Base-by-base conservation (phyloP, 1,139 yeast species). In the Magnusiomyces tetraspermus region DNA sequence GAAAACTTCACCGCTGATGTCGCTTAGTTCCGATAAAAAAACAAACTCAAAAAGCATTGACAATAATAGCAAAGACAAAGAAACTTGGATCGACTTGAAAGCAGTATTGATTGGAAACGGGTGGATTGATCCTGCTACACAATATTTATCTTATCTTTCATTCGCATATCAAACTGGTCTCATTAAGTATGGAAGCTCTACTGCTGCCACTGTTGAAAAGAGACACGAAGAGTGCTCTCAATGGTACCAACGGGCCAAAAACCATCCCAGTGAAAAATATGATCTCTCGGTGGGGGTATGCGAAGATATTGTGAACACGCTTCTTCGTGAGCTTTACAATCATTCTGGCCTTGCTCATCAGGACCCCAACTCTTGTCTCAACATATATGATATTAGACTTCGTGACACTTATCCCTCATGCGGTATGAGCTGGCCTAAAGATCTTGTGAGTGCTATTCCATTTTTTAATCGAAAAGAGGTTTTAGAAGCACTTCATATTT, bases 341-440 rank as follows among this genome's bases (percentile, higher is more conserved):
- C 60, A 50, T 21, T 41, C 56, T 2, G 53, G 58, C n/a, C 60
- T 60, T 48, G 51, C 58, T 3, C 52, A 54, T 15, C 54, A 52
- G 1, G 52, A 57, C 8, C 65, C 71, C 17, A 60, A 65, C 2
- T 61, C 73, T 57, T 90, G 98, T 65, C 62, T 79, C 60, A 92
- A 92, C 67, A 82, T 88, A 76, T 92, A 92, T 67, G 96, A 92
- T 66, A 78, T 80, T 54, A 76, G 85, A 36, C 71, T 85, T 52
- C 73, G 70, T 33, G 97, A 92, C 64, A 68, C 80, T 0, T 88
- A 72, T 60, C 97, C 97, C 0, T 71, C 85, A 0, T 92, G 99
- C 70, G 98, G 98, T 3, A 76, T 81, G 80, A 85, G 85, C 64
- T 92, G 99, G 99, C 99, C 99, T 0, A 78, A 78, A 24, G 92